Conservation (phyloP, 768 basidiomycete species). For the Lactarius akahatsu region DNA sequence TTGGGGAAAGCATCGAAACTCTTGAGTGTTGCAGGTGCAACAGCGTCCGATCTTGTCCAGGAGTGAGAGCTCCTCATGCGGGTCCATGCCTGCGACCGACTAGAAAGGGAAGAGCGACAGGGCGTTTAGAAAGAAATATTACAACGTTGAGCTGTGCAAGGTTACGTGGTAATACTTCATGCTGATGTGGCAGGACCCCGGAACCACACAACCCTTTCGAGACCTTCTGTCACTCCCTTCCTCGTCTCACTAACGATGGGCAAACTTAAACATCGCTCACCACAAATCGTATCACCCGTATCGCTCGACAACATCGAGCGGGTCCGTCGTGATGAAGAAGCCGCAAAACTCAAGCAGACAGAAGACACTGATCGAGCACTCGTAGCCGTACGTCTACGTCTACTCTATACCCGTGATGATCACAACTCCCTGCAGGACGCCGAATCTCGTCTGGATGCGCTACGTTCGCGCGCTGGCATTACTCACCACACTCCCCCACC, state of each 20-base stretch:
- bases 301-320: slow-evolving; percentile 81
- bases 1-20: slow-evolving; percentile 45
- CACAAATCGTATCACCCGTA: slow-evolving; percentile 92
- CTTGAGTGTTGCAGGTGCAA: slow-evolving; percentile 34
- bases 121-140: background rate
- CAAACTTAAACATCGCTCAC: slow-evolving; percentile 84
- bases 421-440: slow-evolving; percentile 54
- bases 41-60: slow-evolving; percentile 34
- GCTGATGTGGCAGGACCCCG: slow-evolving; percentile 21
- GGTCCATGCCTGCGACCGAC: slow-evolving; percentile 57
- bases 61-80: slow-evolving; percentile 21
- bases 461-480: slow-evolving; percentile 61
- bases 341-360: slow-evolving; percentile 62
- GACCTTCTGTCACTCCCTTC: slow-evolving; percentile 11
- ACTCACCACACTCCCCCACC: slow-evolving; percentile 11
- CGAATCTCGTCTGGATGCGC: slow-evolving; percentile 68
- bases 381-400: slow-evolving; percentile 56
- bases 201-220: too few relatives aligned
- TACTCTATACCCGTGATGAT: slow-evolving; percentile 4
- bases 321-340: slow-evolving; percentile 79
- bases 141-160: too few relatives aligned
- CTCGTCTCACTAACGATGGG: slow-evolving; percentile 53
- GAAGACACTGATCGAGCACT: slow-evolving; percentile 70
- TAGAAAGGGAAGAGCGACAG: slow-evolving; percentile 53
- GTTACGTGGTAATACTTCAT: background rate